These are phyloP conservation scores for Russula dissimulans DNA, from an alignment of 768 basidiomycete genomes.

Conservation along the genomic window DNA sequence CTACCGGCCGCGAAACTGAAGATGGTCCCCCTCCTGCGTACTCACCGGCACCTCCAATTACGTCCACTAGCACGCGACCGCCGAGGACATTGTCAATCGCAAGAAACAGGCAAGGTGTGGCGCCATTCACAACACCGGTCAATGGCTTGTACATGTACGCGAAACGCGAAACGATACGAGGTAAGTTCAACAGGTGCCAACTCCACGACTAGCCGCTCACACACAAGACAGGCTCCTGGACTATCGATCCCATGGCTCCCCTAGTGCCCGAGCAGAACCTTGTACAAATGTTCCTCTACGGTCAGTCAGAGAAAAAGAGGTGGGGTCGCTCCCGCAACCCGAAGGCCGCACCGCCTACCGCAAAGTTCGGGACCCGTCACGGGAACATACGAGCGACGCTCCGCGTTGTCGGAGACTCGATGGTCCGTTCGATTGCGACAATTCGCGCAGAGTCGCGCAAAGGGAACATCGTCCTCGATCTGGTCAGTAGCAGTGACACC, in stretches of 20 bases:
- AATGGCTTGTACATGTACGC: constrained; percentile 10
- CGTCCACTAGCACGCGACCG: not conserved
- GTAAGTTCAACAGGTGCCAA: not conserved
- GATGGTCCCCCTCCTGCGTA: constrained; percentile 3
- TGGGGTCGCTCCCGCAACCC: not conserved
- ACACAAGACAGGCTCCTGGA: constrained; percentile 9
- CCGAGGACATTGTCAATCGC: not conserved
- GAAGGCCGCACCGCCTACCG: constrained; percentile 3
- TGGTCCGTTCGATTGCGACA: constrained; percentile 1
- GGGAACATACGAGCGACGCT: constrained; percentile 6
- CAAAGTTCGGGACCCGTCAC: constrained; percentile 6
- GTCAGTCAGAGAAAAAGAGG: not conserved
- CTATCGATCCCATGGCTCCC: constrained; percentile 10
- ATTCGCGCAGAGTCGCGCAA: constrained; percentile 8
- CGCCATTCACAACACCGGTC: not conserved
- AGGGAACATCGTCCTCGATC: constrained; percentile 5
- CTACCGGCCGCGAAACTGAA: not conserved
- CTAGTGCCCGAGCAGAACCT: not conserved
- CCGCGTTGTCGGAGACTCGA: constrained; percentile 6
- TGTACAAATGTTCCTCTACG: constrained; percentile 7
- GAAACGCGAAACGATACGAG: constrained; percentile 1
- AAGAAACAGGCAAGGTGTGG: not conserved
- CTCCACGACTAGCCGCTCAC: not conserved
- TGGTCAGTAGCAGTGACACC: constrained; percentile 1
- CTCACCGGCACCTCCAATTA: not conserved